These are phyloP conservation scores for Ophiocordyceps camponoti-floridani DNA, from an alignment of 2,329 filamentous ascomycete species.

Conservation along the genomic window DNA sequence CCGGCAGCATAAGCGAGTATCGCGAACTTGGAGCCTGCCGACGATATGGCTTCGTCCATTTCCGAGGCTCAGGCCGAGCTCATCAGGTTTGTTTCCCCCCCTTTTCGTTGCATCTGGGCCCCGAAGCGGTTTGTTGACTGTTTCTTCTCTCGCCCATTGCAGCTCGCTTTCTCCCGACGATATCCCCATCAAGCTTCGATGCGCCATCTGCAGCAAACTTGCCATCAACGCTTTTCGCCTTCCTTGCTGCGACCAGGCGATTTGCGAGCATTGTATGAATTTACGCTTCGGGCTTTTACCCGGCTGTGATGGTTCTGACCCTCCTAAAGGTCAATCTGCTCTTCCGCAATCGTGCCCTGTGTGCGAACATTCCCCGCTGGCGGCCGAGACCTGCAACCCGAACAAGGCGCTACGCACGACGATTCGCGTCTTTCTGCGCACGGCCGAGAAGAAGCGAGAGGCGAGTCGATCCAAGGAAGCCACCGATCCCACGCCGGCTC, in stretches of 20 bases:
- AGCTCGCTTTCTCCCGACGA: slow-evolving; percentile 67
- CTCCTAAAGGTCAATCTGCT: slow-evolving; percentile 47
- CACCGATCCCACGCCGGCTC: slow-evolving; percentile 20
- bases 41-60: slow-evolving; percentile 19
- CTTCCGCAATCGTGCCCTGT: slow-evolving; percentile 72
- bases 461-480: slow-evolving; percentile 35
- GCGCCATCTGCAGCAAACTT: slow-evolving; percentile 80
- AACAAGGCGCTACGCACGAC: slow-evolving; percentile 88
- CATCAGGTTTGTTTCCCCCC: slow-evolving; percentile 28
- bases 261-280: slow-evolving; percentile 67
- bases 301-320: neutral
- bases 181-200: slow-evolving; percentile 90
- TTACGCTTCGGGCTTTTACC: neutral
- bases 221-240: slow-evolving; percentile 81
- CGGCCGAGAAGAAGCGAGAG: slow-evolving; percentile 77
- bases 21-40: slow-evolving; percentile 3
- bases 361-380: slow-evolving; percentile 81
- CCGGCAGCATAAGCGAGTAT: slow-evolving; percentile 2
- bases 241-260: slow-evolving; percentile 87
- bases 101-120: no score
- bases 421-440: slow-evolving; percentile 78
- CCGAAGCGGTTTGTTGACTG: no score
- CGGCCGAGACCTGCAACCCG: slow-evolving; percentile 68
- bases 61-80: slow-evolving; percentile 38
- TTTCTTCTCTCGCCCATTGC: slow-evolving; percentile 3